These are phyloP conservation scores for Barnettozyma salicaria DNA, from an alignment of 805 yeast species.

Conservation along the genomic window DNA sequence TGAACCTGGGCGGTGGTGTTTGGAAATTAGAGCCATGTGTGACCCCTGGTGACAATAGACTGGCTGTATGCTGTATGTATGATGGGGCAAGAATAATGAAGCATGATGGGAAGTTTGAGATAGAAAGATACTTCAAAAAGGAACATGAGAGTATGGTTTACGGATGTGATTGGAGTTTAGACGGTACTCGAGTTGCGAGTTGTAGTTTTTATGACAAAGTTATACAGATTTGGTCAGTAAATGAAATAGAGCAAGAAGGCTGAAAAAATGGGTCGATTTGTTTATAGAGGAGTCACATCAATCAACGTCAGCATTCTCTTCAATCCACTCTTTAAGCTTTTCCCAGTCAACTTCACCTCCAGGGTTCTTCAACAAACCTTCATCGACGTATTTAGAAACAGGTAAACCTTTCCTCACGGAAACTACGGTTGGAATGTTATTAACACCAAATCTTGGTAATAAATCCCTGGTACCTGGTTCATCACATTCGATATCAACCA, in stretches of 20 bases:
- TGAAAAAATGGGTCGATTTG: not conserved
- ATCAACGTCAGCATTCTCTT: slow-evolving; percentile 33
- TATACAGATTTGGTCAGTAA: slow-evolving; percentile 63
- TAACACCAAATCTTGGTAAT: slow-evolving; percentile 49
- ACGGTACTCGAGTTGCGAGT: slow-evolving; percentile 51
- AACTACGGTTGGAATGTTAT: slow-evolving; percentile 59
- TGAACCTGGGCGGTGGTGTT: slow-evolving; percentile 84
- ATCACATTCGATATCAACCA: slow-evolving; percentile 71
- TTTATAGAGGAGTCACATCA: slow-evolving; percentile 1
- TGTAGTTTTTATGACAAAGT: slow-evolving; percentile 90
- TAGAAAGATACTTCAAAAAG: slow-evolving; percentile 45
- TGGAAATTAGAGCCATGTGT: slow-evolving; percentile 81
- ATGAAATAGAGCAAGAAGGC: slow-evolving; percentile 3
- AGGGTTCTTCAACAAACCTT: slow-evolving; percentile 20
- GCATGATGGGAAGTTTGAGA: slow-evolving; percentile 25
- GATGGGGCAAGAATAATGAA: slow-evolving; percentile 77
- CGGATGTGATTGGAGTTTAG: slow-evolving; percentile 82
- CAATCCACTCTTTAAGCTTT: slow-evolving; percentile 38
- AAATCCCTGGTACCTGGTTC: slow-evolving; percentile 56
- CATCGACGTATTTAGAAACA: slow-evolving; percentile 32
- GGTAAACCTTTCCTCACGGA: slow-evolving; percentile 63
- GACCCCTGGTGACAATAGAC: slow-evolving; percentile 33
- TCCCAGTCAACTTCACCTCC: slow-evolving; percentile 38
- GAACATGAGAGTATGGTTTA: slow-evolving; percentile 92
- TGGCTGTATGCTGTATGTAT: slow-evolving; percentile 89